A percentile compares a stretch with the other conserved stretches of the same genome.
phyloP scores from a whole-genome alignment of 2,329 filamentous ascomycete genomes.

The Metarhizium brunneum region DNA sequence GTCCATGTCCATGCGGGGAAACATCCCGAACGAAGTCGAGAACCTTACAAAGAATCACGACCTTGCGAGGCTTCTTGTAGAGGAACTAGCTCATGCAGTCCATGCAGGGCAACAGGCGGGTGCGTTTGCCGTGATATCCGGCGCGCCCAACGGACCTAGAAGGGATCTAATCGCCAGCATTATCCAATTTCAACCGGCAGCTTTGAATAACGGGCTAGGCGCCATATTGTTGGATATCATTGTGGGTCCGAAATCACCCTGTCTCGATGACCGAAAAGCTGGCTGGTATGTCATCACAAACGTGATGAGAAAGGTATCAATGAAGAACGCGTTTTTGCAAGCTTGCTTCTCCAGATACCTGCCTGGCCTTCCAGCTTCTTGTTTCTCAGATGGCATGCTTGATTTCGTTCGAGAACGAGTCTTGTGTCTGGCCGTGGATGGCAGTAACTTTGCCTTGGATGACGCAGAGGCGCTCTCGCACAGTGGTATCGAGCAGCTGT shows the following conservation, averaged over 20 bases:
- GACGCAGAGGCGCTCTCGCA: constrained; percentile 42
- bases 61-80: constrained; percentile 51
- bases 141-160: constrained; percentile 39
- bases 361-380: constrained; percentile 44
- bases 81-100: constrained; percentile 52
- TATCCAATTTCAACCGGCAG: constrained; percentile 50
- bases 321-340: constrained; percentile 46
- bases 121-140: constrained; percentile 35
- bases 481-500: constrained; percentile 61
- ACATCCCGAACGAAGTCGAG: constrained; percentile 41
- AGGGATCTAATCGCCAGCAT: constrained; percentile 49
- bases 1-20: constrained; percentile 35
- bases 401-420: constrained; percentile 51
- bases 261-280: constrained; percentile 49
- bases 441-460: constrained; percentile 36
- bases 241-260: constrained; percentile 54
- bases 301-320: constrained; percentile 29
- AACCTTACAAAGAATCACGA: constrained; percentile 52
- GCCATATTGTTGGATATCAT: constrained; percentile 62
- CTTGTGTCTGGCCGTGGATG: constrained; percentile 35
- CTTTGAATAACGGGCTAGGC: constrained; percentile 53
- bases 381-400: constrained; percentile 52
- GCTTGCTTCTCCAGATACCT: constrained; percentile 48
- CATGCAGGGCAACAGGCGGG: constrained; percentile 20
- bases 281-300: constrained; percentile 61